phyloP scores from a whole-genome alignment of 2,329 filamentous ascomycete genomes.

The Clarireedia monteithiana region DNA sequence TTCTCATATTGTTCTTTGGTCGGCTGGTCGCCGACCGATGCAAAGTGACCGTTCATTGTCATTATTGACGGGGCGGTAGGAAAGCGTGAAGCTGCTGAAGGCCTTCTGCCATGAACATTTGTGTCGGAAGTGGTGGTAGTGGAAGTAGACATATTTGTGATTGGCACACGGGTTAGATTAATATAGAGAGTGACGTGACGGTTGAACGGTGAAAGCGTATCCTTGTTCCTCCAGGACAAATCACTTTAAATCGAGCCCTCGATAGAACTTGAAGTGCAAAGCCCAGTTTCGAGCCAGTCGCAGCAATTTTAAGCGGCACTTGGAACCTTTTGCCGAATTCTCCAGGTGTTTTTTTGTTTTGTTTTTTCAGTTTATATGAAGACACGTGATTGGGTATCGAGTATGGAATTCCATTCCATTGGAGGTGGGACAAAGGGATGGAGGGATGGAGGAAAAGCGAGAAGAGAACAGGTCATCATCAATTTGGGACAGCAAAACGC shows the following conservation, averaged over 20 bases:
- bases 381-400: not conserved
- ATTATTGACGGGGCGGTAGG: constrained; percentile 28
- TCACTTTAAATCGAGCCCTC: not conserved
- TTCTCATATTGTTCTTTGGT: constrained; percentile 68
- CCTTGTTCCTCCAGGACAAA: constrained; percentile 5
- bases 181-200: not conserved
- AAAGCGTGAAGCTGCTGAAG: constrained; percentile 24
- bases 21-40: constrained; percentile 60
- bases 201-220: not conserved
- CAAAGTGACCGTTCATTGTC: constrained; percentile 74
- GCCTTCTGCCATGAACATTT: constrained; percentile 22
- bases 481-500: too few relatives aligned
- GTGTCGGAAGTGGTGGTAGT: constrained; percentile 2
- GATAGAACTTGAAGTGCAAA: not conserved
- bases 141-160: constrained; percentile 19
- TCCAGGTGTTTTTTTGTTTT: too few relatives aligned
- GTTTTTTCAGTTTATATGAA: not conserved
- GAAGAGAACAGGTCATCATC: too few relatives aligned
- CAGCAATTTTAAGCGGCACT: not conserved
- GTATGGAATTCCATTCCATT: too few relatives aligned
- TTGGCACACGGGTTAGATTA: constrained; percentile 3
- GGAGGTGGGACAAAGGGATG: too few relatives aligned
- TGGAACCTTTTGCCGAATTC: not conserved
- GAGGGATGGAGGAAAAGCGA: too few relatives aligned
- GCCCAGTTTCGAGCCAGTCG: not conserved